Base-by-base conservation (phyloP, 1,284 basidiomycete genomes). In the Trichosporon faecale region DNA sequence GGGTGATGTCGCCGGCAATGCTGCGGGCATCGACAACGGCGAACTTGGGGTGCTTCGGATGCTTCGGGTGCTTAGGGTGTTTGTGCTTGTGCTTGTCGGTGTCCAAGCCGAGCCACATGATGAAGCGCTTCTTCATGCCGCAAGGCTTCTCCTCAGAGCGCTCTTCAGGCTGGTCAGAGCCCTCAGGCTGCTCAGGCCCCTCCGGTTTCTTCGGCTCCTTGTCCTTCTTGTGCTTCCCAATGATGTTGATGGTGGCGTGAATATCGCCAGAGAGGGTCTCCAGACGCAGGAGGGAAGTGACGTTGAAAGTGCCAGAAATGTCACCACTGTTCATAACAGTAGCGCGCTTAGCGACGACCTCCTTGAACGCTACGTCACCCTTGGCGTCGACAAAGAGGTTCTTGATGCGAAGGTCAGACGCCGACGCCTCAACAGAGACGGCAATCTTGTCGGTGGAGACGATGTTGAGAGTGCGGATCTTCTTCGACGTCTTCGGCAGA, bases 221-320 rank as follows among this genome's bases (percentile, higher is more conserved):
- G 14, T 31, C 63, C n/a, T 31, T 35, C 52, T 72, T 70, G 57
- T 33, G 57, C 57, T 31, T 31, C 57, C 33, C 57, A 2, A 72
- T 11, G 12, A 78, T 77, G 49, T 70, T 64, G 29, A 80, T 72
- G 11, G 69, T 70, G 1, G 77, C 78, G 21, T 76, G 66, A 57
- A 80, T 78, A 64, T 77, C 70, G 18, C 78, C 78, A 21, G 75
- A 74, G 25, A 77, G 57, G 2, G 79, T 76, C 52, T 69, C 61
- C 44, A 80, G 68, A 7, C 72, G 49, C 57, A 79, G 31, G 5
- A 46, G 49, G 27, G 67, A 67, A 8, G 75, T 69, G 60, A 80
- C 78, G 66, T 79, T 79, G 73, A 75, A 80, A 3, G 67, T 73
- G 16, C 79, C 79, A 0, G 52, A 68, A 37, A 80, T 72, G 44